phyloP scores from a whole-genome alignment of 2,329 filamentous ascomycete species.

The Cercospora berteroae region DNA sequence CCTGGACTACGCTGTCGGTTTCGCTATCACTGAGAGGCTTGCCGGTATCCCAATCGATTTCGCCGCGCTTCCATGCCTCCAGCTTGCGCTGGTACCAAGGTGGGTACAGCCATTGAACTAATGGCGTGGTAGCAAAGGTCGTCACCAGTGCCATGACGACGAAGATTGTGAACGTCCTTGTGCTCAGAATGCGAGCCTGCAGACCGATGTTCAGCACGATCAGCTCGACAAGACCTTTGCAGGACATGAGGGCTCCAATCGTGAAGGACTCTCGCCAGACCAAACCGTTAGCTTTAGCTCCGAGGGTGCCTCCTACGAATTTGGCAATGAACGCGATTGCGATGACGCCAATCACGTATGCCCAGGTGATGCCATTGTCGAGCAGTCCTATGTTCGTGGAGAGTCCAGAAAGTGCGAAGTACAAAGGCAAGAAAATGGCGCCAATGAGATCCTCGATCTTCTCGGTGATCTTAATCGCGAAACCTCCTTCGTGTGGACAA shows the following conservation, averaged over 20 bases:
- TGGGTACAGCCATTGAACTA: constrained; percentile 73
- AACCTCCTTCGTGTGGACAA: constrained; percentile 83
- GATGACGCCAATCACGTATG: constrained; percentile 81
- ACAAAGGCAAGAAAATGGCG: constrained; percentile 80
- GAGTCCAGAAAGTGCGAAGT: constrained; percentile 88
- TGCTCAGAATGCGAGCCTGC: constrained; percentile 59
- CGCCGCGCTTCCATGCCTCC: constrained; percentile 72
- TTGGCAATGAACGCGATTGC: constrained; percentile 80
- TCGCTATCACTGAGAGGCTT: constrained; percentile 41
- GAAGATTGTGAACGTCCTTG: constrained; percentile 85
- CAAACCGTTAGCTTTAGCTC: constrained; percentile 71
- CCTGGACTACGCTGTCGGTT: constrained; percentile 39
- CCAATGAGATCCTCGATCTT: constrained; percentile 91
- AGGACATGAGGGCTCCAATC: constrained; percentile 91
- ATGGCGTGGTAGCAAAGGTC: constrained; percentile 77
- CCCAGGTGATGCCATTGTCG: constrained; percentile 80
- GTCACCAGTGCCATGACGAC: constrained; percentile 91
- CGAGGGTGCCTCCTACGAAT: constrained; percentile 75
- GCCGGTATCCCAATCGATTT: constrained; percentile 84
- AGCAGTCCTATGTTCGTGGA: constrained; percentile 84
- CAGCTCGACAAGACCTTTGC: constrained; percentile 89
- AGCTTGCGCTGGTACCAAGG: constrained; percentile 72
- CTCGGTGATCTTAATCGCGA: constrained; percentile 86
- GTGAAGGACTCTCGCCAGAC: constrained; percentile 88
- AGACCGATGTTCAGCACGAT: constrained; percentile 49